A percentile compares a stretch with the other conserved stretches of the same genome.
These are phyloP conservation scores for Eucalyptus leucophloia DNA, from an alignment of 345 rosid genomes.

Conservation along the genomic window DNA sequence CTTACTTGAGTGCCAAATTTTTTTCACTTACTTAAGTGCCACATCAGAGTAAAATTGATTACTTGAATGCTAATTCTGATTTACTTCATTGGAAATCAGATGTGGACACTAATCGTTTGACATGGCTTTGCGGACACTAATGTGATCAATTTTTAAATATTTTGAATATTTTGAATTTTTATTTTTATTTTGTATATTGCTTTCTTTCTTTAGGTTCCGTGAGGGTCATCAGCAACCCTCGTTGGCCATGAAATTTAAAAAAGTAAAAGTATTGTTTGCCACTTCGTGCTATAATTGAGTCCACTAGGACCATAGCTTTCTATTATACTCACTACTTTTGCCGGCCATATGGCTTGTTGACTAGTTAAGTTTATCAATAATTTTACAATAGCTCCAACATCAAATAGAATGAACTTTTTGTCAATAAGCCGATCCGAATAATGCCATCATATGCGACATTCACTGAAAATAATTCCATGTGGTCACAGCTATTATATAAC, in stretches of 20 bases:
- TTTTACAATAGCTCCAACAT: not conserved
- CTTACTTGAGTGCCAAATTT: not conserved
- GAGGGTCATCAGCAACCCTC: not conserved
- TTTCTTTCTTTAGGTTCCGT: too few relatives aligned
- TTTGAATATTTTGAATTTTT: too few relatives aligned
- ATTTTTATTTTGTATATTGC: too few relatives aligned
- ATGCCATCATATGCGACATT: too few relatives aligned
- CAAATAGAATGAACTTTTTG: not conserved
- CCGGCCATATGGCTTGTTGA: not conserved
- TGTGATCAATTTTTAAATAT: too few relatives aligned
- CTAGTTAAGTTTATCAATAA: not conserved
- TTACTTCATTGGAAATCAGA: too few relatives aligned
- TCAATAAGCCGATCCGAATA: too few relatives aligned
- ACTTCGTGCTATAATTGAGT: not conserved
- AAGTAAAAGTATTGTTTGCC: not conserved
- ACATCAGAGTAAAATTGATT: too few relatives aligned
- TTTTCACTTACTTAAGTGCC: too few relatives aligned
- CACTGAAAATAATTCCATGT: not conserved
- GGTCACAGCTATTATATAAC: not conserved
- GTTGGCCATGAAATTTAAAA: not conserved
- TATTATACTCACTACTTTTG: not conserved
- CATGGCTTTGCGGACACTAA: accelerated
- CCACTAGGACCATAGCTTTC: not conserved
- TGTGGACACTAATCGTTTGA: accelerated
- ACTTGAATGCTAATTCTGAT: too few relatives aligned